A percentile compares a stretch with the other conserved stretches of the same genome.
Evolutionary conservation across 768 basidiomycete species (phyloP).

Genomic region (Lactifluus rugatus): DNA sequence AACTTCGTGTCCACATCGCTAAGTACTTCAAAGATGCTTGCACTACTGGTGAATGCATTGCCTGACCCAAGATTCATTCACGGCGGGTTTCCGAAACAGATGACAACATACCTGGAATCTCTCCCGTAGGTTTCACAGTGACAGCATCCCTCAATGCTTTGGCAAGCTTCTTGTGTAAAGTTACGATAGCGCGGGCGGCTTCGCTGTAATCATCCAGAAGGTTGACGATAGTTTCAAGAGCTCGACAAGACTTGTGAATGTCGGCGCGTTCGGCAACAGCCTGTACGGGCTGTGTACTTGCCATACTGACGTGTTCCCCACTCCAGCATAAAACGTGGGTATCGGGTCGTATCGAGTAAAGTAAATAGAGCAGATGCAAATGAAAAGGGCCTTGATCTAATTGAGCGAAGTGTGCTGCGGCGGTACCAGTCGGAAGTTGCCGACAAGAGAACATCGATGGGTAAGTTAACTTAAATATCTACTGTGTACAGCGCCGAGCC

Average conservation of each 20-base stretch:
- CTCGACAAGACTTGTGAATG: constrained; percentile 74
- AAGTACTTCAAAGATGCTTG: constrained; percentile 57
- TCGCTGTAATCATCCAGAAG: constrained; percentile 70
- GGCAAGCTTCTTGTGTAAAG: constrained; percentile 64
- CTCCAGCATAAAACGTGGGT: background rate
- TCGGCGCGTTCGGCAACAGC: constrained; percentile 53
- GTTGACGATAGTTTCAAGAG: constrained; percentile 57
- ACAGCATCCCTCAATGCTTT: constrained; percentile 63
- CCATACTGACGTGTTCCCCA: constrained; percentile 5
- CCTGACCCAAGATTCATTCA: constrained; percentile 31
- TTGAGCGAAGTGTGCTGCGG: background rate
- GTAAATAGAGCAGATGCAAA: too few species aligned
- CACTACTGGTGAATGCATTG: constrained; percentile 56
- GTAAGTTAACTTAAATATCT: background rate
- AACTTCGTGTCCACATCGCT: constrained; percentile 68
- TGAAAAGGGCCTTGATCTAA: background rate
- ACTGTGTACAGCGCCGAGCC: background rate
- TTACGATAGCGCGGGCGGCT: constrained; percentile 48
- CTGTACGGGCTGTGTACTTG: constrained; percentile 13
- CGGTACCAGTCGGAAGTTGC: constrained; percentile 4
- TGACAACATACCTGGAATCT: constrained; percentile 47
- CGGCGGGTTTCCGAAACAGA: background rate
- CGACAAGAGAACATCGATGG: too few species aligned
- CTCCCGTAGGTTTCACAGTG: constrained; percentile 44
- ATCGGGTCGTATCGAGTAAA: background rate